Evolutionary conservation across 2,329 filamentous ascomycete genomes (phyloP).

Genomic region (Cercospora janseana): DNA sequence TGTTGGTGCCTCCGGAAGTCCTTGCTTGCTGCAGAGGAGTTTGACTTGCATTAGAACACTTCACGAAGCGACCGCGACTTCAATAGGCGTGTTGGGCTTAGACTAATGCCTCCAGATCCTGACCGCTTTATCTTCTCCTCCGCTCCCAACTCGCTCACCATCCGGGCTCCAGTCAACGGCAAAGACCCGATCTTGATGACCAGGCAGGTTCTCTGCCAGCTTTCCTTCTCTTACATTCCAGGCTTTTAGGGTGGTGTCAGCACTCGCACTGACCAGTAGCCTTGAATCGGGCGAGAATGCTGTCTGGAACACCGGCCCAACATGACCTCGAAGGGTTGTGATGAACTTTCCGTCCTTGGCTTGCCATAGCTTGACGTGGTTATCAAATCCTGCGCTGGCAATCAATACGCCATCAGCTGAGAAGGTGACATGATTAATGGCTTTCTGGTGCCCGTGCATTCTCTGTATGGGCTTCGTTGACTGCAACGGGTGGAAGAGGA

Average conservation of each 20-base stretch:
- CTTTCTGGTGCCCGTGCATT: conserved; percentile 91
- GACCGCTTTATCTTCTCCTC: conserved; percentile 82
- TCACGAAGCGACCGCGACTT: too few species aligned
- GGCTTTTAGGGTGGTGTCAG: conserved; percentile 90
- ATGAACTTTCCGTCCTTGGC: conserved; percentile 75
- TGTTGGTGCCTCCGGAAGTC: too few species aligned
- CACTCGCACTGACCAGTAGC: conserved; percentile 81
- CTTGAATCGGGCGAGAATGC: conserved; percentile 89
- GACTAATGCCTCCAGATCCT: conserved; percentile 61
- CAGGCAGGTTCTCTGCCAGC: conserved; percentile 76
- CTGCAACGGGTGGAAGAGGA: conserved; percentile 62
- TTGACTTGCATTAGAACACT: too few species aligned
- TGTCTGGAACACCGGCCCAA: conserved; percentile 87
- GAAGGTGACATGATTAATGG: conserved; percentile 93
- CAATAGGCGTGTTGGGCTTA: too few species aligned
- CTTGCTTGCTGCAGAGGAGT: too few species aligned
- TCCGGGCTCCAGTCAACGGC: conserved; percentile 94
- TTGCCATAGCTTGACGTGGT: conserved; percentile 90
- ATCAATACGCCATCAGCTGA: conserved; percentile 86
- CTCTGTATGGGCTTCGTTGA: conserved; percentile 73
- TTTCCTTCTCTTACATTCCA: conserved; percentile 90
- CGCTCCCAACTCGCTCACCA: conserved; percentile 82
- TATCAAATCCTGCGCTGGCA: conserved; percentile 88
- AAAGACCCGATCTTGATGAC: conserved; percentile 90
- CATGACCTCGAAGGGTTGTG: conserved; percentile 83